Evolutionary conservation across 2,329 filamentous ascomycete species (phyloP).

Genomic region (Sporothrix euskadiensis): DNA sequence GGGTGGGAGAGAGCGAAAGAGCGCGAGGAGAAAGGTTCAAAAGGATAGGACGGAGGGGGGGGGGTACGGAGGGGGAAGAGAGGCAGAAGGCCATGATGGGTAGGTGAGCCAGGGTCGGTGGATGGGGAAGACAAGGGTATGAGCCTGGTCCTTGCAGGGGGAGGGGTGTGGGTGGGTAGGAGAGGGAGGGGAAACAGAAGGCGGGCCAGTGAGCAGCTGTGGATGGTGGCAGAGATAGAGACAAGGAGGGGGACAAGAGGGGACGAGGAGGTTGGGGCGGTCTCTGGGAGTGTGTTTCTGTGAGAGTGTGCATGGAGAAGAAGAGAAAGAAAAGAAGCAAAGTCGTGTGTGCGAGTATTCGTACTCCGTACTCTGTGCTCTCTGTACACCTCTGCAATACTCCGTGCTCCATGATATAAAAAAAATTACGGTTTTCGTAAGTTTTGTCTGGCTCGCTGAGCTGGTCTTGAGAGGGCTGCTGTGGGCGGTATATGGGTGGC

Average conservation of each 20-base stretch:
- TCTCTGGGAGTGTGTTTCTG: not conserved
- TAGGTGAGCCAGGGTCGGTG: constrained; percentile 20
- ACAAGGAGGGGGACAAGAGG: constrained; percentile 17
- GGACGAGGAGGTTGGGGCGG: constrained; percentile 21
- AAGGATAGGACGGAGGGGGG: constrained; percentile 4
- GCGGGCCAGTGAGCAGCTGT: constrained; percentile 25
- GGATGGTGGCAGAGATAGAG: constrained; percentile 24
- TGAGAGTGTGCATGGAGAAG: not conserved
- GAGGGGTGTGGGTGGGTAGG: constrained; percentile 25
- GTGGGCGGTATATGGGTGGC: constrained; percentile 22
- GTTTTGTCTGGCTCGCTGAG: constrained; percentile 19
- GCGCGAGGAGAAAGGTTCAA: not conserved
- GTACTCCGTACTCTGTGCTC: not conserved
- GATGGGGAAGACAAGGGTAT: constrained; percentile 24
- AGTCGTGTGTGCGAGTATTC: constrained; percentile 18
- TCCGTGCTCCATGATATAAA: not conserved
- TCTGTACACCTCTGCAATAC: constrained; percentile 9
- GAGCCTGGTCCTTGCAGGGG: constrained; percentile 28
- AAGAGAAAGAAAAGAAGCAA: not conserved
- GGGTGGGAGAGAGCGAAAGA: not conserved
- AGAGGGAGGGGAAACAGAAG: constrained; percentile 22
- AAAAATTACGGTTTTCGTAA: not conserved
- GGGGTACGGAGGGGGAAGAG: constrained; percentile 24
- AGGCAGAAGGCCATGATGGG: constrained; percentile 18
- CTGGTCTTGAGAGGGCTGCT: constrained; percentile 7